Conservation (phyloP, 306 rosid genomes). For the Dalbergia cultrata region DNA sequence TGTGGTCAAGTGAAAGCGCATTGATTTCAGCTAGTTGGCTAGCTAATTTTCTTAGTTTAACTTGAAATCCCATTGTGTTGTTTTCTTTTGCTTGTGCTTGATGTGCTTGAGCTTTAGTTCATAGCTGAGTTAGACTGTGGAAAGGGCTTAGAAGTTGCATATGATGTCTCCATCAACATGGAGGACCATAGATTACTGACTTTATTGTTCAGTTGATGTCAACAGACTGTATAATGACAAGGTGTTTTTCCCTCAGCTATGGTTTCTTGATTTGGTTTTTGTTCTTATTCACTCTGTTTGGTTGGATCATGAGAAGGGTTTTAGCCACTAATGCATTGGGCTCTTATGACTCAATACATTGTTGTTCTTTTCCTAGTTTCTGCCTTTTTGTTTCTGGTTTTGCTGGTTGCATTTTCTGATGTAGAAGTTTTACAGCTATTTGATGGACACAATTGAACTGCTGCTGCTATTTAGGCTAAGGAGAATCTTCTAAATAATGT, state of each 20-base stretch:
- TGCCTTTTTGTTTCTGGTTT: neutral
- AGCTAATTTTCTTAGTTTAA: constrained; percentile 30
- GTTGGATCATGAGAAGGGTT: constrained; percentile 20
- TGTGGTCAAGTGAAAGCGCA: neutral
- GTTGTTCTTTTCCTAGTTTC: constrained; percentile 5
- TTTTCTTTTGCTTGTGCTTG: constrained; percentile 29
- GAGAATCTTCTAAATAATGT: constrained; percentile 89
- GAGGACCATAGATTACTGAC: constrained; percentile 1
- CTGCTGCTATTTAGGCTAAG: constrained; percentile 95
- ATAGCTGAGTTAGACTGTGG: constrained; percentile 17
- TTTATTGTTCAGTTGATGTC: constrained; percentile 34
- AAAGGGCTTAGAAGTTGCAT: constrained; percentile 24
- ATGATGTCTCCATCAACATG: constrained; percentile 35
- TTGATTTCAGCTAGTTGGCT: constrained; percentile 24
- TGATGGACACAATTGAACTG: constrained; percentile 99
- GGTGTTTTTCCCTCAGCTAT: neutral
- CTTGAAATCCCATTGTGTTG: neutral
- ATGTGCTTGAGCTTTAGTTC: constrained; percentile 19
- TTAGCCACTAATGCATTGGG: constrained; percentile 18
- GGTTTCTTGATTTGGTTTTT: constrained; percentile 28
- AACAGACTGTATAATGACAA: neutral
- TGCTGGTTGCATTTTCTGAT: constrained; percentile 48
- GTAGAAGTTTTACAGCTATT: constrained; percentile 73
- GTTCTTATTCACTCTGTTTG: constrained; percentile 9
- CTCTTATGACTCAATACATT: constrained; percentile 1